Evolutionary conservation across 495 filamentous ascomycete genomes (phyloP), one percentile per base, ranked within the genome.

Genomic region (Hypoxylon rickii): DNA sequence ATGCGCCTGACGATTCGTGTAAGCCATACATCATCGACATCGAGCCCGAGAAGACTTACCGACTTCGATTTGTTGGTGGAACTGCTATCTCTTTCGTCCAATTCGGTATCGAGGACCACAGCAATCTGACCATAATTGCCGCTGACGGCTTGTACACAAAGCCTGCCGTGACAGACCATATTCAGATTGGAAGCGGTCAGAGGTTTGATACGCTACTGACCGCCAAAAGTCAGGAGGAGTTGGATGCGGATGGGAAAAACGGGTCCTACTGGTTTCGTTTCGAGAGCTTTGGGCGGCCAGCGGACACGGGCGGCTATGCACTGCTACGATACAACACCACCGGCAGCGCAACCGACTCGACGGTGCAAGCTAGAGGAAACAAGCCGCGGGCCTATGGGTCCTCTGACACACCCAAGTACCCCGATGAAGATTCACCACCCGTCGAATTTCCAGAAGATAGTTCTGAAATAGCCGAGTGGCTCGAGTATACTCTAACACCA

Each of bases 121-220:
- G 70, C 16, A 63, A 75, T 16, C 43, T 80, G 3, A 74, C 67
- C 1, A 73, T 87, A 39, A 76, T 87, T 42, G 77, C 79, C 39
- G 80, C 76, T 1, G 84, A 87, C 58, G 82, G 81, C 15, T 62
- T 57, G n/a, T 84, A 85, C 67, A 84, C 83, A 15, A 66, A 75
- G 40, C 78, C 78, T 0, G 61, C 72, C 10, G 55, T 61, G 7
- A 77, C 75, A 0, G 69, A 71, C 38, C 76, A 73, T 58, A 62
- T 85, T n/a, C 81, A 83, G 55, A 63, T 87, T 13, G 78, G 61
- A 6, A 56, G 70, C 4, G 84, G 83, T 17, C 83, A 86, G 57
- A 76, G 84, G 13, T 86, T 78, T 59, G 76, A 78, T 54, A 65
- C 80, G 10, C 66, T 86, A 17, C 66, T 86, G 7, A 69, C 61